Evolutionary conservation across 2,329 filamentous ascomycete genomes (phyloP).

Genomic region (Epichloe bromicola): DNA sequence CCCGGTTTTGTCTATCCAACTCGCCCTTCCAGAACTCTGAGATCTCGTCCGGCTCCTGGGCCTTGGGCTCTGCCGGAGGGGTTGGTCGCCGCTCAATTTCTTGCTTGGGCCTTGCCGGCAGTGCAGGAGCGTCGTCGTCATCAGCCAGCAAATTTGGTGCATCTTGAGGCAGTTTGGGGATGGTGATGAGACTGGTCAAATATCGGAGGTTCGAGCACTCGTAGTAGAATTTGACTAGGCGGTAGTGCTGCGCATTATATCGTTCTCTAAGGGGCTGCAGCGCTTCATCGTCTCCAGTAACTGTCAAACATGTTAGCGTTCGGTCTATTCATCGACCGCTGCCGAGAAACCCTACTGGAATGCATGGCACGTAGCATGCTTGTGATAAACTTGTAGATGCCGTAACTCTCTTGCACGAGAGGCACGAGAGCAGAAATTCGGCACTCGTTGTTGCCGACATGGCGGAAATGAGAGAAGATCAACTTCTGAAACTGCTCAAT

Average conservation of each 20-base stretch:
- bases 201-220: constrained; percentile 97
- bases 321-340: neutral
- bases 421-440: constrained; percentile 88
- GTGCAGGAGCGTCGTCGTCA: constrained; percentile 68
- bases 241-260: constrained; percentile 94
- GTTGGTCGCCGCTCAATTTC: constrained; percentile 57
- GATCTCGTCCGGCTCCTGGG: constrained; percentile 83
- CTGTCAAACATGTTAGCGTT: constrained; percentile 27
- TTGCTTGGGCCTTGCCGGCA: constrained; percentile 70
- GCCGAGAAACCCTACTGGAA: constrained; percentile 48
- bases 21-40: constrained; percentile 97
- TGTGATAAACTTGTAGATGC: constrained; percentile 98
- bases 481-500: constrained; percentile 98
- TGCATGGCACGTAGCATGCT: constrained; percentile 99
- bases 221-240: constrained; percentile 95
- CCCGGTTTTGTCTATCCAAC: constrained; percentile 77
- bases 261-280: constrained; percentile 75
- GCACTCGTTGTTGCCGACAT: constrained; percentile 88
- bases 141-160: constrained; percentile 80
- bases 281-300: constrained; percentile 86
- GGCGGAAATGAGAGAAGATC: constrained; percentile 92
- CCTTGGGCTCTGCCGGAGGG: constrained; percentile 52
- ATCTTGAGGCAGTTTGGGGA: constrained; percentile 90
- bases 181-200: constrained; percentile 87
- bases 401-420: constrained; percentile 93